These are phyloP conservation scores for Cyanidioschyzon merolae DNA, from an alignment of 23 red algal species.

Conservation along the genomic window DNA sequence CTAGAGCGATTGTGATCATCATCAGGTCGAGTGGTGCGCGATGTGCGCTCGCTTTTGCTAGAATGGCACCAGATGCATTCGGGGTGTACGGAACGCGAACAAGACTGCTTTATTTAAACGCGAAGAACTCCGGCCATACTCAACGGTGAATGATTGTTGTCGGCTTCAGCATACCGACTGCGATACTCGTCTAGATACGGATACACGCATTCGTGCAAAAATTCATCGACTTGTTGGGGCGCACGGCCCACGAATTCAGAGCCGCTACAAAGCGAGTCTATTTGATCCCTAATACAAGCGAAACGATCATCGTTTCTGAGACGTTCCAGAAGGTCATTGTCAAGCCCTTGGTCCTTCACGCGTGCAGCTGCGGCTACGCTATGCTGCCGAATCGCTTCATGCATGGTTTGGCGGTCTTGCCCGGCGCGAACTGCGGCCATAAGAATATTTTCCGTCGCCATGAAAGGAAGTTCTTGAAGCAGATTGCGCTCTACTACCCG, in stretches of 20 bases:
- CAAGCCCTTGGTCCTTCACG: slow-evolving; percentile 57
- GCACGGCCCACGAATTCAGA: slow-evolving; percentile 69
- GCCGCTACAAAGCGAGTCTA: slow-evolving; percentile 39
- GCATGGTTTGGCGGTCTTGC: slow-evolving; percentile 64
- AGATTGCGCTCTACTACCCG: slow-evolving; percentile 59
- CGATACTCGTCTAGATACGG: slow-evolving; percentile 24
- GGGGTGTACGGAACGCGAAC: too few relatives aligned
- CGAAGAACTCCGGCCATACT: not conserved
- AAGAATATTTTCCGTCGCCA: slow-evolving; percentile 77
- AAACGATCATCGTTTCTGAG: slow-evolving; percentile 35
- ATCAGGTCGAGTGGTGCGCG: too few relatives aligned
- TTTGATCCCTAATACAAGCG: slow-evolving; percentile 20
- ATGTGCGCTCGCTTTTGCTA: too few relatives aligned
- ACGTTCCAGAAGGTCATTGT: slow-evolving; percentile 68
- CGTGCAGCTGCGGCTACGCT: slow-evolving; percentile 50
- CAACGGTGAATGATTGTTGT: not conserved
- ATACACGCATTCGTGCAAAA: slow-evolving; percentile 40
- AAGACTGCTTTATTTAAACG: not conserved
- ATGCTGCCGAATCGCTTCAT: slow-evolving; percentile 61
- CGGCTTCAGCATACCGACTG: not conserved
- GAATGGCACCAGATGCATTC: too few relatives aligned
- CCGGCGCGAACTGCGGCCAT: slow-evolving; percentile 69
- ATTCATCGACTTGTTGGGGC: slow-evolving; percentile 68
- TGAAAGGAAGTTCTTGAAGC: slow-evolving; percentile 73
- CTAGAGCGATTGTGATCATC: too few relatives aligned